Percentiles rank a stretch among this genome's conserved stretches.
phyloP scores from a whole-genome alignment of 176 grass and related monocot genomes.

The Saccharum spontaneum region DNA sequence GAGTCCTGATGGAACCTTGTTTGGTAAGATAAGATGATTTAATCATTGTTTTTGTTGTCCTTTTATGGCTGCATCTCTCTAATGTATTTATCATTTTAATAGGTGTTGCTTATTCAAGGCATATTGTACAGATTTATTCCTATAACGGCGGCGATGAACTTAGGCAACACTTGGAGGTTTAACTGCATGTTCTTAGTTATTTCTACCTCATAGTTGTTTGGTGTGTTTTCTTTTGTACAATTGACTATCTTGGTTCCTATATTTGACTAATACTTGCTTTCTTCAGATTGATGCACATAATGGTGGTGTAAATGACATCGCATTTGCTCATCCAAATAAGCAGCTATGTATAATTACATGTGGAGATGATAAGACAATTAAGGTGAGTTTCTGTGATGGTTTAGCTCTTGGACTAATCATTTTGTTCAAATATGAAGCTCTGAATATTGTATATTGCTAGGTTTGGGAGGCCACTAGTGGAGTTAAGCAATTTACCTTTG shows the following conservation, averaged over 20 bases:
- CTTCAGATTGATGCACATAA: constrained; percentile 96
- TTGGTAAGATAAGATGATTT: constrained; percentile 74
- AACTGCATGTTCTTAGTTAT: constrained; percentile 8
- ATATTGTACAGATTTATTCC: constrained; percentile 98
- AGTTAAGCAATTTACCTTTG: constrained; percentile 76
- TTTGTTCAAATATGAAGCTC: constrained; percentile 30
- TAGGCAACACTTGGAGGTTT: constrained; percentile 95
- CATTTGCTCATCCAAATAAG: constrained; percentile 98
- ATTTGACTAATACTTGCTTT: constrained; percentile 33
- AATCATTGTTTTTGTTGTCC: neutral
- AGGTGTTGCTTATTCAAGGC: constrained; percentile 99
- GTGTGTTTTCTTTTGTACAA: constrained; percentile 28
- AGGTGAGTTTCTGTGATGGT: constrained; percentile 43
- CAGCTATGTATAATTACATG: constrained; percentile 96
- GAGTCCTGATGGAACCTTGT: constrained; percentile 92
- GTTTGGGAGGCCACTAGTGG: constrained; percentile 95
- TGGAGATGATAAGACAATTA: constrained; percentile 98
- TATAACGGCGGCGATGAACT: constrained; percentile 84
- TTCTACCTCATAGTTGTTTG: constrained; percentile 20
- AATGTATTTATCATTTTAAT: constrained; percentile 21
- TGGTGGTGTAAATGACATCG: constrained; percentile 98
- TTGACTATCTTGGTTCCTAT: constrained; percentile 8
- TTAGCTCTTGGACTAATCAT: neutral
- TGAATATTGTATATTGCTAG: constrained; percentile 46
- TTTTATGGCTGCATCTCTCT: constrained; percentile 25